Evolutionary conservation across 2,329 filamentous ascomycete species (phyloP).

Genomic region (Madurella mycetomatis): DNA sequence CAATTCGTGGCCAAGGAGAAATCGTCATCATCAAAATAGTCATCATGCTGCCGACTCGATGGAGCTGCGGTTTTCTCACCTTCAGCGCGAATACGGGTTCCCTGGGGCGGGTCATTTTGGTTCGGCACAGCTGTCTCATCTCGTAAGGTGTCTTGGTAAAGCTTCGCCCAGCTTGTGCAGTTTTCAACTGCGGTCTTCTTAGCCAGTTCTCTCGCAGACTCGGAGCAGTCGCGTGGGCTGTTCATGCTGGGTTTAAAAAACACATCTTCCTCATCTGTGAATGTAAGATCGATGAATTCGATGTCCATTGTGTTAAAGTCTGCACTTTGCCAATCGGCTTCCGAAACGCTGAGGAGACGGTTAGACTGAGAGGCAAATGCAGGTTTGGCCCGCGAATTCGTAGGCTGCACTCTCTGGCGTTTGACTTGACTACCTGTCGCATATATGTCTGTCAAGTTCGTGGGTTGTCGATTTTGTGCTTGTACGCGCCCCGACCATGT

Average conservation of each 20-base stretch:
- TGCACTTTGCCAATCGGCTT: background rate
- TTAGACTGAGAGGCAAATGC: background rate
- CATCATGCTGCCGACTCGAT: background rate
- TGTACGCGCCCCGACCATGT: background rate
- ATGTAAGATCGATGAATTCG: conserved; percentile 17
- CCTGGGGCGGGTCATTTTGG: background rate
- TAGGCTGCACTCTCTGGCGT: background rate
- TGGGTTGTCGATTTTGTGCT: background rate
- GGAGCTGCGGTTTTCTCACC: no score
- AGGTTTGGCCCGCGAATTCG: background rate
- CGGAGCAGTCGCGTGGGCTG: background rate
- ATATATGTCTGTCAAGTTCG: background rate
- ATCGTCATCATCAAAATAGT: background rate
- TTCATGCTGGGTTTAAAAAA: background rate
- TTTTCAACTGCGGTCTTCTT: background rate
- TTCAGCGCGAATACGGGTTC: no score
- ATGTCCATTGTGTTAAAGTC: conserved; percentile 7
- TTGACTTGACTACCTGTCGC: background rate
- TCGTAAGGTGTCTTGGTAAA: background rate
- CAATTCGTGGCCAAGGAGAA: background rate
- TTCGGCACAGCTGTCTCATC: background rate
- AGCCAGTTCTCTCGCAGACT: background rate
- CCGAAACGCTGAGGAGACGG: background rate
- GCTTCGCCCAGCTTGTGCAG: no score
- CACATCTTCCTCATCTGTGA: conserved; percentile 1